phyloP scores from a whole-genome alignment of 2,329 filamentous ascomycete species.

The Gaeumannomyces sp. region DNA sequence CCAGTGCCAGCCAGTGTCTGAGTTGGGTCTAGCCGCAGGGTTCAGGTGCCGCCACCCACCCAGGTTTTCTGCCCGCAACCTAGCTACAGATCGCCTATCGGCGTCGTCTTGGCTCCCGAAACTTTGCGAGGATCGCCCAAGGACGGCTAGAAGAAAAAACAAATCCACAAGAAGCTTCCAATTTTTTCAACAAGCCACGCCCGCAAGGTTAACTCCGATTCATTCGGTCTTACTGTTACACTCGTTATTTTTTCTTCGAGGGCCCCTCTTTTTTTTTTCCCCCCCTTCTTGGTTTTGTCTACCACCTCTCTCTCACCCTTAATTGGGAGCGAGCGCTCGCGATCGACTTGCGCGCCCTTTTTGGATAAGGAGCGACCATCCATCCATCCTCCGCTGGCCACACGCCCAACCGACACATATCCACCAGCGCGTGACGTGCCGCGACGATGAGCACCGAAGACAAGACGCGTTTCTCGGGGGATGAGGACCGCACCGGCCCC shows the following conservation, averaged over 20 bases:
- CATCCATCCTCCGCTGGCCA: too few relatives aligned
- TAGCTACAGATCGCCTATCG: too few relatives aligned
- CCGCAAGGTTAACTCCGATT: not conserved
- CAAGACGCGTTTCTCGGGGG: slow-evolving; percentile 78
- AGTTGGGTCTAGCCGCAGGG: too few relatives aligned
- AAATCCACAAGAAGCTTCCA: not conserved
- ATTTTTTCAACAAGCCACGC: not conserved
- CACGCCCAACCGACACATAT: too few relatives aligned
- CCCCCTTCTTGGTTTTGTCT: not conserved
- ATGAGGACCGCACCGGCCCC: slow-evolving; percentile 53
- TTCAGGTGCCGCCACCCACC: too few relatives aligned
- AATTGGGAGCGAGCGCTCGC: not conserved
- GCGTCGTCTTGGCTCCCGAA: too few relatives aligned
- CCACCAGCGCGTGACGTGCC: too few relatives aligned
- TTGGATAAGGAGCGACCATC: not conserved
- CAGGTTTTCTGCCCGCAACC: too few relatives aligned
- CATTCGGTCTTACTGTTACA: not conserved
- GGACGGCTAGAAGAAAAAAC: not conserved
- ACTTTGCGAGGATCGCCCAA: too few relatives aligned
- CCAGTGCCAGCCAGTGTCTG: too few relatives aligned
- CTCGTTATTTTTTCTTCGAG: not conserved
- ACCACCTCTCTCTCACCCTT: not conserved
- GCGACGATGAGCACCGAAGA: slow-evolving; percentile 61
- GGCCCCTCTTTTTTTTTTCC: not conserved
- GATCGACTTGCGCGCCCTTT: not conserved